Base-by-base conservation (phyloP, 2,329 filamentous ascomycete species). In the Boeremia exigua region DNA sequence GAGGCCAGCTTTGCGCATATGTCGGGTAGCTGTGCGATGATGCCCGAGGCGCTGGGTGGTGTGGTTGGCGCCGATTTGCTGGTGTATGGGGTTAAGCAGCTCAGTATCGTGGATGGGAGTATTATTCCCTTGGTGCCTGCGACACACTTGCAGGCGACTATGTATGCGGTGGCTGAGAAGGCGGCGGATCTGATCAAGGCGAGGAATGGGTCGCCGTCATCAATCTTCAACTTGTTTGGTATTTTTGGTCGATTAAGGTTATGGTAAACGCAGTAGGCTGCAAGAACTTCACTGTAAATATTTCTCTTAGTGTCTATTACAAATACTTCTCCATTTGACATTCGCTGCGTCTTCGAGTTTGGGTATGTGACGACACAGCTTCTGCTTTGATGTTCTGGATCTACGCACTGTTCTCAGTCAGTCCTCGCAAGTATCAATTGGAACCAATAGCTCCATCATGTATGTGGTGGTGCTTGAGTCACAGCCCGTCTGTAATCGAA, bases 101-200 rank as follows among this genome's bases (percentile, higher is more conserved):
- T 74, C 9, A 71, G 68, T 19, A 62, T 75, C 1, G 66, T 73
- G 0, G 72, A 75, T 57, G 70, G 64, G 5, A 71, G 71, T 40
- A 62, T 73, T 11, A 59, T 72, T 8, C 67, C 69, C 1, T 44
- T 72, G 48, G 63, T 72, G n/a, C 69, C 67, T 0, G 65, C 62
- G 1, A 62, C 68, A 9, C 68, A 73, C 59, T 40, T 69, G 17
- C 67, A 69, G 37, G 55, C 66, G 1, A 73, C 68, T 1, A 67
- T 72, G 59, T 74, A 73, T 54, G 69, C 69, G 27, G 55, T 72
- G 36, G 68, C 67, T 1, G 69, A 72, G 53, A 73, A 72, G 48
- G 70, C 66, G 2, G 70, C 69, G 1, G 71, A 73, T 54, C 34
- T 73, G 2, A 71, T 74, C 37, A 73, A 73, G 45, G 39, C 40